Evolutionary conservation across 768 basidiomycete species (phyloP).

Genomic region (Paxillus rubicundulus): DNA sequence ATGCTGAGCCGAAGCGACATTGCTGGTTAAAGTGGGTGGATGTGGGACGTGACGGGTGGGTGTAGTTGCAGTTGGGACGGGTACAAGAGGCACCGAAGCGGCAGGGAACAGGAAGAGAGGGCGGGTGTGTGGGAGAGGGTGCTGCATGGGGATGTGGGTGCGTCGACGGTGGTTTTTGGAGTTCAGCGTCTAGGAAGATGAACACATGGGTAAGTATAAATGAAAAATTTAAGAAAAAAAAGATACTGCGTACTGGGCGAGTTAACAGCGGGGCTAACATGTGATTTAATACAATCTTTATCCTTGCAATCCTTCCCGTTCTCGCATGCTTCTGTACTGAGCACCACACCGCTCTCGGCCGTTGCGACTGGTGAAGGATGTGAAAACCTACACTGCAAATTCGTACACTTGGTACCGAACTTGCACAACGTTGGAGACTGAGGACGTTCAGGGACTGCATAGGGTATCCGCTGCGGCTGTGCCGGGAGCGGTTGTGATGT

Average conservation of each 20-base stretch:
- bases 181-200: conserved; percentile 28
- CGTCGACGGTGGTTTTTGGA: conserved; percentile 37
- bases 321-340: conserved; percentile 92
- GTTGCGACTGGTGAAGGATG: conserved; percentile 98
- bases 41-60: conserved; percentile 57
- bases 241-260: conserved; percentile 47
- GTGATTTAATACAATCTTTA: conserved; percentile 88
- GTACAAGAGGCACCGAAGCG: conserved; percentile 73
- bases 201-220: conserved; percentile 5
- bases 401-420: conserved; percentile 87
- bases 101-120: conserved; percentile 45
- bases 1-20: conserved; percentile 83
- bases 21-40: conserved; percentile 42
- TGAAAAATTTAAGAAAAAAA: neutral
- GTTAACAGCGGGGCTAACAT: conserved; percentile 83
- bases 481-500: conserved; percentile 5
- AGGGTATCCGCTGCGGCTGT: conserved; percentile 41
- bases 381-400: conserved; percentile 84
- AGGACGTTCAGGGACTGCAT: conserved; percentile 70
- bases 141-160: conserved; percentile 32
- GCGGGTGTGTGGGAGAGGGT: conserved; percentile 28
- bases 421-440: conserved; percentile 93
- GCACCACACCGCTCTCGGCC: conserved; percentile 88
- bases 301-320: conserved; percentile 87
- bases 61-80: conserved; percentile 63